Conservation (phyloP, 768 basidiomycete species). For the Boletus speciosus region DNA sequence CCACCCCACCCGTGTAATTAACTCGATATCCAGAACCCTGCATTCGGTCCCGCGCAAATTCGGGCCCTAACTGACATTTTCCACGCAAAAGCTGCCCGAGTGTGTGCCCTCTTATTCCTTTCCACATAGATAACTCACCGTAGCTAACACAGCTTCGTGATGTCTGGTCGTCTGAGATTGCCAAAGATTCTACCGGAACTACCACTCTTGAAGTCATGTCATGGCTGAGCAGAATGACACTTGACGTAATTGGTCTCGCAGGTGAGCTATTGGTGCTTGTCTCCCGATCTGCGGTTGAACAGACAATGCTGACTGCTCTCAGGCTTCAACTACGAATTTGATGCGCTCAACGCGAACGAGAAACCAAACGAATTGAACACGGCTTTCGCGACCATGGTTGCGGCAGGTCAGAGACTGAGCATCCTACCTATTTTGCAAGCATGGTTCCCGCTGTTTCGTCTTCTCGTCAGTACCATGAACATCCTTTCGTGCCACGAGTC, state of each 20-base stretch:
- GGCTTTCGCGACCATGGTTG: conserved; percentile 30
- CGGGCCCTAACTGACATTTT: conserved; percentile 59
- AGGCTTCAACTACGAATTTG: conserved; percentile 38
- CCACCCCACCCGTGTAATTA: neutral
- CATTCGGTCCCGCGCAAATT: conserved; percentile 58
- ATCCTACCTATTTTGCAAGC: conserved; percentile 33
- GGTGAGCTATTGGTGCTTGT: conserved; percentile 15
- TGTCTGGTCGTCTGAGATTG: conserved; percentile 36
- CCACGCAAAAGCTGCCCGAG: conserved; percentile 51
- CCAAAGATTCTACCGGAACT: conserved; percentile 18
- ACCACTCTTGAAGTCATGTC: conserved; percentile 28
- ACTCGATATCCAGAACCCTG: conserved; percentile 52
- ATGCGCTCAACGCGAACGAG: conserved; percentile 26
- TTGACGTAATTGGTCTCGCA: conserved; percentile 41
- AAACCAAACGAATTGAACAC: conserved; percentile 31
- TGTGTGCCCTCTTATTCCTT: conserved; percentile 15
- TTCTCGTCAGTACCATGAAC: conserved; percentile 33
- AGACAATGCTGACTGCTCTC: neutral
- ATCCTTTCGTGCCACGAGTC: too few species aligned
- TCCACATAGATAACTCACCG: neutral
- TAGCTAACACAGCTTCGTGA: conserved; percentile 38
- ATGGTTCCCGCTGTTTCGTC: conserved; percentile 37
- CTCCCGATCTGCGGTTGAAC: neutral
- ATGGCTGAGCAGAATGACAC: conserved; percentile 34
- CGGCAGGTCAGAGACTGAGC: neutral